phyloP scores from a whole-genome alignment of 2,329 filamentous ascomycete species.

The Colletotrichum tamarilloi region DNA sequence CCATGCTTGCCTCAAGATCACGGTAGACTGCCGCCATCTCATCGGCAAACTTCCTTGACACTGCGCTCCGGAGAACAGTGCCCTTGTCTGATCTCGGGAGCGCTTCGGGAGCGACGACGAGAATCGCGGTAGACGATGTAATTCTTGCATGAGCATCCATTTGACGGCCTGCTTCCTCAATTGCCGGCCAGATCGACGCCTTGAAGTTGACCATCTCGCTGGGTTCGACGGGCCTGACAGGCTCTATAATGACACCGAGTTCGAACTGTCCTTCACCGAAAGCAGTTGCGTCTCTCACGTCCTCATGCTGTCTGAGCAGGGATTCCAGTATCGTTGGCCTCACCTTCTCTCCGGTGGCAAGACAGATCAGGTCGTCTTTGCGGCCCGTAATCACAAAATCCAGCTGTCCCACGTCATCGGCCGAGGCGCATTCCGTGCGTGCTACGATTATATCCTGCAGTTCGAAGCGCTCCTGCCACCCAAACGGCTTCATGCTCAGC shows the following conservation, averaged over 20 bases:
- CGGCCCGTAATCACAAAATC: conserved; percentile 41
- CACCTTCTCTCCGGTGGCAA: conserved; percentile 41
- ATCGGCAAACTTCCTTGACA: conserved; percentile 35
- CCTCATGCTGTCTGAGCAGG: conserved; percentile 34
- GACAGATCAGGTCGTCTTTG: conserved; percentile 44
- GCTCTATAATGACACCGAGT: conserved; percentile 40
- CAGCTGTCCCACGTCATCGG: too few species aligned
- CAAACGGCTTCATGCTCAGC: conserved; percentile 15
- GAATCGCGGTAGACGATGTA: conserved; percentile 37
- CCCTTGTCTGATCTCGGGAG: conserved; percentile 41
- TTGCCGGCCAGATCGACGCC: conserved; percentile 36
- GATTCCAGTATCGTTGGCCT: conserved; percentile 39
- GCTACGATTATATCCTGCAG: too few species aligned
- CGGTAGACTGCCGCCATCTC: conserved; percentile 39
- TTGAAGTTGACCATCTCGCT: conserved; percentile 28
- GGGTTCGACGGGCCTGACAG: conserved; percentile 11
- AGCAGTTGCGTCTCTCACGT: conserved; percentile 36
- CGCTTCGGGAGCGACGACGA: conserved; percentile 29
- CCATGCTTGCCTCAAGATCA: conserved; percentile 11
- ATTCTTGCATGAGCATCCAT: conserved; percentile 39
- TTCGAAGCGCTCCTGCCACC: too few species aligned
- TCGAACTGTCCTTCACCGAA: conserved; percentile 39
- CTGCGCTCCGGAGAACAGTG: conserved; percentile 39
- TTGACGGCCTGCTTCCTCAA: conserved; percentile 31
- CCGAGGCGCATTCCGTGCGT: too few species aligned